Base-by-base conservation (phyloP, 257 asterid species). In the Solanum etuberosum region DNA sequence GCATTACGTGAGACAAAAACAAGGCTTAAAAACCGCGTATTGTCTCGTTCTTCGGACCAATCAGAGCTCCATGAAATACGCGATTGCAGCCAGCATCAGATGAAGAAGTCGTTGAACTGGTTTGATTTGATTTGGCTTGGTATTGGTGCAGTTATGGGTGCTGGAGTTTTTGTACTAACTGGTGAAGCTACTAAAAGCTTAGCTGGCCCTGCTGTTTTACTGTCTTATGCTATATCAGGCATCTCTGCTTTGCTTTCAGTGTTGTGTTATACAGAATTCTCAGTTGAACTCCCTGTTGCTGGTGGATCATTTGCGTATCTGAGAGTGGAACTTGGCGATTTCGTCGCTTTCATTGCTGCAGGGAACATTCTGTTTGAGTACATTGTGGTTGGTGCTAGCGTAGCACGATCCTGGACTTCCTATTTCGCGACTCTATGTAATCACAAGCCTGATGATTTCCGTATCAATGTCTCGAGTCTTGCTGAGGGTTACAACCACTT, bases 81-180 rank as follows among this genome's bases (percentile, higher is more conserved):
- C 18, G 76, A 72, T 46, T 83, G 88, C 42, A 90, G 92, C 63
- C 88, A 90, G 42, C 85, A 90, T 40, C 90, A 88, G 54, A 90
- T 89, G 92, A 90, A 89, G 73, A 67, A 68, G 31, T 80, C 86
- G 46, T 61, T 90, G 18, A 90, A 21, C 68, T 88, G 92, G 92
- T 90, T 89, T 86, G 92, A 90, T 87, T 88, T 90, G 42, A 76
- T 90, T 57, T 90, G 91, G 92, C 89, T 90, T 68, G 92, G 91
- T 31, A 72, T 90, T 25, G 92, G 92, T 21, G 83, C 92, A n/a
- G 90, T 90, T 40, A 90, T 90, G 87, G 90, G 92, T 72, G 92
- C 91, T 35, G 91, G 91, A 20, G 85, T 90, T 35, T 90, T 90
- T 40, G 92, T 90, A n/a, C 83, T 89, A 13, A 90, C 91, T 12